Base-by-base conservation (phyloP, 768 basidiomycete species). In the Leccinellum luteum region DNA sequence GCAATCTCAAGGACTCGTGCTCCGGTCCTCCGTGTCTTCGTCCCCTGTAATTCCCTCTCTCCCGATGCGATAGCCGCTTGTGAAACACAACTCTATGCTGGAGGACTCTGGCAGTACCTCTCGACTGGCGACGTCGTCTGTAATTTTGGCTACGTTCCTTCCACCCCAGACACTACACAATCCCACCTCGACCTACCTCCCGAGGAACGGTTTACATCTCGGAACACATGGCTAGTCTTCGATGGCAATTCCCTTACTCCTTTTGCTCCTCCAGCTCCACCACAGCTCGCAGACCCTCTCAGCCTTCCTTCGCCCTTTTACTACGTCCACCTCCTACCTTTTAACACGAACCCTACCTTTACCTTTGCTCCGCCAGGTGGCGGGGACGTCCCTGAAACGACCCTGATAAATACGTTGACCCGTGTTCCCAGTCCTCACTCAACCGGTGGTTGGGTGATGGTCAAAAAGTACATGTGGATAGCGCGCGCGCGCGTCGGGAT, bases 41-140 rank as follows among this genome's bases (percentile, higher is more conserved):
- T 89, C 25, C 90, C 90, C 2, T 90, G 87, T 61, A 74, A 81
- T 1, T 74, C 73, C 4, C 76, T 89, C 43, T 77, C 81, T 38
- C 59, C 64, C 0, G 64, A 64, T 21, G 78, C 78, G 48, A 73
- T 90, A 45, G 66, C 77, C 10, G 74, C 75, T 12, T 92, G 89
- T 67, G 86, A 90, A 65, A 79, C 83, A 31, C 88, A 91, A 66
- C 78, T 93, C 5, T 73, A 82, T n/a, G 76, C 79, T 1, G 78
- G 82, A 1, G 87, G 83, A 0, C 78, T 93, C 6, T 92, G 90
- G 89, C 73, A 78, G 6, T 81, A 90, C 64, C 77, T 93, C n/a
- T 89, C 86, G 1, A 79, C 79, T 0, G 91, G 91, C 1, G 91
- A 93, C 63, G 72, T 92, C 35, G 79, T 93, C 21, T 90, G 86